Evolutionary conservation across 2,329 filamentous ascomycete species (phyloP).

Genomic region (Phaeosphaeria sp.): DNA sequence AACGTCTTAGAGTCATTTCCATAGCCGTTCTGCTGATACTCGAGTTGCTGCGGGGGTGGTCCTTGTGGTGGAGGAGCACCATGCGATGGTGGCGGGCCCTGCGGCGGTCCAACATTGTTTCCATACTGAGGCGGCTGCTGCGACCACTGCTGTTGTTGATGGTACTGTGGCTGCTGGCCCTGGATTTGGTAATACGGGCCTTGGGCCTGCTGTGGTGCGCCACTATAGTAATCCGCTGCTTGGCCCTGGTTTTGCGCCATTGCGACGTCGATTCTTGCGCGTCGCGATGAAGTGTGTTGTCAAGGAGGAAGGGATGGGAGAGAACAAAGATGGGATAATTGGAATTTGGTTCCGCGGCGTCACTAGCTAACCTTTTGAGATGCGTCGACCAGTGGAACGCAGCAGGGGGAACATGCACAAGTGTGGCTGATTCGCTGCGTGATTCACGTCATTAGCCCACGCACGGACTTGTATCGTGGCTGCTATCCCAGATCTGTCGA

Average conservation of each 20-base stretch:
- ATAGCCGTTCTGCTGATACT: conserved; percentile 35
- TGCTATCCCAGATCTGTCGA: conserved; percentile 9
- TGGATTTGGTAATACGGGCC: conserved; percentile 32
- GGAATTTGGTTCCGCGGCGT: conserved; percentile 4
- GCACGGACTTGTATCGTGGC: conserved; percentile 19
- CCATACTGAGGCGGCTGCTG: conserved; percentile 41
- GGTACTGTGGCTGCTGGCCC: not conserved
- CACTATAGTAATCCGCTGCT: conserved; percentile 49
- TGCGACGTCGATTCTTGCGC: conserved; percentile 4
- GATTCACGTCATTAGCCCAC: conserved; percentile 6
- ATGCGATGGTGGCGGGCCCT: conserved; percentile 28
- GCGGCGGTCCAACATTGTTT: conserved; percentile 38
- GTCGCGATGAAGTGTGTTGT: not conserved
- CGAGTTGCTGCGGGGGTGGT: conserved; percentile 26
- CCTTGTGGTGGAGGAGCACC: conserved; percentile 32
- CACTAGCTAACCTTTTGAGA: conserved; percentile 4
- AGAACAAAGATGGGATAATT: not conserved
- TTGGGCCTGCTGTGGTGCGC: conserved; percentile 29
- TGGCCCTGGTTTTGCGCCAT: conserved; percentile 44
- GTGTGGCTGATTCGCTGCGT: conserved; percentile 3
- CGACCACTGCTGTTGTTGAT: conserved; percentile 30
- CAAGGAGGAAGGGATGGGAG: not conserved
- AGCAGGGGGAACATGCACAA: not conserved
- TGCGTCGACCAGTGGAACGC: conserved; percentile 5
- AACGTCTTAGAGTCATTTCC: conserved; percentile 62